Percentiles rank a stretch among this genome's conserved stretches.
Evolutionary conservation across 129 eudicot genomes (phyloP).

Genomic region (Tagetes patula): DNA sequence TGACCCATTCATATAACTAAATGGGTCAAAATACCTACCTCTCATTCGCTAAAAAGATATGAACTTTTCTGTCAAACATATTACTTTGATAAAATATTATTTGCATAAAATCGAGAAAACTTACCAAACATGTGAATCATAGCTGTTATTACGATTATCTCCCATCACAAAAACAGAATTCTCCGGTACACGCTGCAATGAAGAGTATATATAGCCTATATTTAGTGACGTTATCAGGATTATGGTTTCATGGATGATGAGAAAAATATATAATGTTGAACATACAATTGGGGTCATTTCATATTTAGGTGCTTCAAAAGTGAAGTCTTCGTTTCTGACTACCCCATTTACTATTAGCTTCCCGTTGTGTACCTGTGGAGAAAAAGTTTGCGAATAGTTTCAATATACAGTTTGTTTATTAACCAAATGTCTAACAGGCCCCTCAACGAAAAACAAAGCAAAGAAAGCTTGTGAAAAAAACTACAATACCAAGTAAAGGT

Average conservation of each 20-base stretch:
- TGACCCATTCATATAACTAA: neutral
- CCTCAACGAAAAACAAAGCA: neutral
- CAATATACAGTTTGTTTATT: neutral
- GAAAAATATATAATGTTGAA: slow-evolving; percentile 13
- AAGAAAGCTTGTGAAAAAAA: neutral
- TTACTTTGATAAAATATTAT: neutral
- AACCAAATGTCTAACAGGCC: neutral
- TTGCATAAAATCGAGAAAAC: neutral
- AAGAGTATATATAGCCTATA: neutral
- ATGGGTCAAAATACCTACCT: neutral
- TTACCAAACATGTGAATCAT: slow-evolving; percentile 97
- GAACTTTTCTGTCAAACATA: neutral
- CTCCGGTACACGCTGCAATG: slow-evolving; percentile 82
- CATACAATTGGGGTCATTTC: slow-evolving; percentile 80
- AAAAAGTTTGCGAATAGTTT: slow-evolving; percentile 6
- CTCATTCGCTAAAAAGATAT: neutral
- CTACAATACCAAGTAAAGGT: neutral
- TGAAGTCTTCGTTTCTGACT: slow-evolving; percentile 64
- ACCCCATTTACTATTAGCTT: slow-evolving; percentile 91
- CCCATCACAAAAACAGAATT: slow-evolving; percentile 97
- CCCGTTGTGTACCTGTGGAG: slow-evolving; percentile 76
- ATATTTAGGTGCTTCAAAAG: slow-evolving; percentile 81
- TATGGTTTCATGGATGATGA: slow-evolving; percentile 13
- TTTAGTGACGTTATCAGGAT: slow-evolving; percentile 14
- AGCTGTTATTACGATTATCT: slow-evolving; percentile 95